phyloP scores from a whole-genome alignment of 495 filamentous ascomycete genomes.

The Xylaria grammica region DNA sequence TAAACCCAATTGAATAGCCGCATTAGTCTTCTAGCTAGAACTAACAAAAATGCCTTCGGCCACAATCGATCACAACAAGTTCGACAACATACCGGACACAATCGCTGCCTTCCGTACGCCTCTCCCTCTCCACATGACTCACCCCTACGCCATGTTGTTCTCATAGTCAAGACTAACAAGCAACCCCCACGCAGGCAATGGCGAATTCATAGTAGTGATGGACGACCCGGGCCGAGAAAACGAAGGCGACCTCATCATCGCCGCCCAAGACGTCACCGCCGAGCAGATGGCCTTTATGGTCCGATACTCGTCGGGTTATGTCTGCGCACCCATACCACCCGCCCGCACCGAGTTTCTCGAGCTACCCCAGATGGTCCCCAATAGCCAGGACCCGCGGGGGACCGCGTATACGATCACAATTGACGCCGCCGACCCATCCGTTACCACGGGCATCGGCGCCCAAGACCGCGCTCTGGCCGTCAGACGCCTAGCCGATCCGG shows the following conservation, averaged over 20 bases:
- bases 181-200: conserved; percentile 61
- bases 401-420: conserved; percentile 93
- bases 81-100: conserved; percentile 86
- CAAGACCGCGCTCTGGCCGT: conserved; percentile 85
- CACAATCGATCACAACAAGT: conserved; percentile 54
- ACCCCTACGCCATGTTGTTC: background rate
- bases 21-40: background rate
- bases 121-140: conserved; percentile 24
- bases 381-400: conserved; percentile 82
- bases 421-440: conserved; percentile 71
- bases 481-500: conserved; percentile 73
- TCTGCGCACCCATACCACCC: conserved; percentile 84
- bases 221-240: conserved; percentile 92
- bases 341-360: conserved; percentile 67
- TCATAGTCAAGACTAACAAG: background rate
- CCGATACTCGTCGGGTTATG: conserved; percentile 83
- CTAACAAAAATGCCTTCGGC: conserved; percentile 45
- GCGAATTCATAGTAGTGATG: conserved; percentile 94
- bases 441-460: conserved; percentile 90
- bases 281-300: conserved; percentile 96
- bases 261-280: conserved; percentile 82
- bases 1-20: background rate
- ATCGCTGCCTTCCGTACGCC: conserved; percentile 81
- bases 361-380: conserved; percentile 86
- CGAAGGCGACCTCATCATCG: conserved; percentile 97